Conservation (phyloP, 2,329 filamentous ascomycete genomes). For the Periconia digitata region DNA sequence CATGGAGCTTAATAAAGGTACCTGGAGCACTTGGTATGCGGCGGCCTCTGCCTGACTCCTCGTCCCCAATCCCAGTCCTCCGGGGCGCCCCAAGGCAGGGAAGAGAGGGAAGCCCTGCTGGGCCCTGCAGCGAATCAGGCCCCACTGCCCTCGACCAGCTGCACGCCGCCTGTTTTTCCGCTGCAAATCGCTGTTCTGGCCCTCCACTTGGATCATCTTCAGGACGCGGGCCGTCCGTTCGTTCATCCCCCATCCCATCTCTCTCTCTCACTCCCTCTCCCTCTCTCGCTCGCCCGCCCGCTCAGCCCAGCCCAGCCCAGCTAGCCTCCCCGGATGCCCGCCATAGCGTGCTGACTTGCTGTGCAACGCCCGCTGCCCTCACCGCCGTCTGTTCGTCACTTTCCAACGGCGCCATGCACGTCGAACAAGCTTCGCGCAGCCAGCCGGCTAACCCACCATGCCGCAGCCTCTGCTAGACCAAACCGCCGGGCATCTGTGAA, state of each 20-base stretch:
- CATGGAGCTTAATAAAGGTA: no score
- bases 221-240: constrained; percentile 1
- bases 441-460: background rate
- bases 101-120: background rate
- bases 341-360: no score
- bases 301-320: background rate
- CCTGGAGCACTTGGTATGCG: no score
- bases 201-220: background rate
- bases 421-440: background rate
- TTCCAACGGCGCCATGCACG: constrained; percentile 1
- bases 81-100: constrained; percentile 17
- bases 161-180: background rate
- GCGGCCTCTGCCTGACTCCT: background rate
- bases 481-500: no score
- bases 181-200: constrained; percentile 7
- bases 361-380: no score
- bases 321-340: background rate
- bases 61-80: constrained; percentile 19
- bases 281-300: background rate
- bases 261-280: background rate
- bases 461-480: background rate
- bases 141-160: background rate
- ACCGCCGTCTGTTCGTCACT: background rate
- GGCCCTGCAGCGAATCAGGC: constrained; percentile 25
- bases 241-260: background rate